Base-by-base conservation (phyloP, 805 yeast species). In the Kuraishia floccosa region DNA sequence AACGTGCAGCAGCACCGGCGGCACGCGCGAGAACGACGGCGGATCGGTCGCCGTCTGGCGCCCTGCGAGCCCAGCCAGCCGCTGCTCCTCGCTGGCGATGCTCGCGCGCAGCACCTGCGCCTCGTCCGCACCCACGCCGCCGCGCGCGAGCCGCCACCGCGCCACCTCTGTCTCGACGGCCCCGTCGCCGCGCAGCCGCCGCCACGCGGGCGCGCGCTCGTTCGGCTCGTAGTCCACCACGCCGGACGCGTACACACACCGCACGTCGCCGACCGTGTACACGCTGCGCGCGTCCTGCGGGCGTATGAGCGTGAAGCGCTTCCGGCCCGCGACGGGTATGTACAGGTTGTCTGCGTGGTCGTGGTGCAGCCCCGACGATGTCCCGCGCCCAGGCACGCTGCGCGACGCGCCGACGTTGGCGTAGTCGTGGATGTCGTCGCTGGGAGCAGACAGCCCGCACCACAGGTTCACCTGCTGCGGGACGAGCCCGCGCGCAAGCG, bases 321-420 rank as follows among this genome's bases (percentile, higher is more conserved):
- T 80, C 6, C 41, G 45, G 0, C 89, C 91, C 17, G 62, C 52
- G 1, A 72, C 45, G 2, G 80, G 68, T 4, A 79, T 58, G 46
- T 80, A 80, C 22, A 80, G 53, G 43, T 80, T 80, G 45, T 79
- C 87, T 2, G 87, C 83, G 50, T 79, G 87, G 47, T 80, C 89
- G 47, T 80, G 89, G 42, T 80, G 89, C 9, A 80, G 52, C 0
- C 89, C 89, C 2, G 86, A 76, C 0, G 85, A 76, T 1, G 75
- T 59, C 2, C 78, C 79, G 2, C 60, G 58, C 1, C 69, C 67
- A 1, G 84, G 79, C 1, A 77, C 50, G 15, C 54, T 54, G 43
- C 71, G 68, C 1, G 83, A 83, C 4, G 74, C 47, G 1, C 69
- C 68, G 12, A 54, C 45, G 28, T 52, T 50, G 3, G 39, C 44